Percentiles rank a stretch among this genome's conserved stretches.
phyloP scores from a whole-genome alignment of 345 rosid species.

The Cardiospermum halicacabum region DNA sequence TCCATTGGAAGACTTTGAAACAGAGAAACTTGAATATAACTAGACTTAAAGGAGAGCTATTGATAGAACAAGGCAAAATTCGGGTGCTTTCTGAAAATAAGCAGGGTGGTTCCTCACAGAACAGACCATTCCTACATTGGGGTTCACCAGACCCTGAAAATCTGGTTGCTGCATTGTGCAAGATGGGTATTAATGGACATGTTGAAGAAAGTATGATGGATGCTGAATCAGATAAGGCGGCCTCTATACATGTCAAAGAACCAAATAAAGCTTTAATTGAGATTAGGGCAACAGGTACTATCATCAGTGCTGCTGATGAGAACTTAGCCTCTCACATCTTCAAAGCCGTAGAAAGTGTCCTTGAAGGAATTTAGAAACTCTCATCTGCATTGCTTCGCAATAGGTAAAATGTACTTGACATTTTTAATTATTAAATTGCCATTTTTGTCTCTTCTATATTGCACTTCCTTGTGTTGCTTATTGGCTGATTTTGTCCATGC shows the following conservation, averaged over 20 bases:
- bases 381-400: neutral
- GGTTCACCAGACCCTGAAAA: conserved; percentile 43
- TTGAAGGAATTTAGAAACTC: conserved; percentile 28
- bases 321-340: conserved; percentile 37
- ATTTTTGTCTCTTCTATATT: too few species aligned
- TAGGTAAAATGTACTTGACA: too few species aligned
- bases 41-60: conserved; percentile 59
- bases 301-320: conserved; percentile 40
- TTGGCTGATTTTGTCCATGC: too few species aligned
- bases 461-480: too few species aligned
- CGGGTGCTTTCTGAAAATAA: conserved; percentile 33
- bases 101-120: conserved; percentile 21
- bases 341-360: conserved; percentile 35
- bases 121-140: conserved; percentile 36
- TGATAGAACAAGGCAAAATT: conserved; percentile 41
- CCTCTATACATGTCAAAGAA: conserved; percentile 27
- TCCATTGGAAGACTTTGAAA: conserved; percentile 43
- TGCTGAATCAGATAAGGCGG: conserved; percentile 21
- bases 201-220: conserved; percentile 25
- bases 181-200: conserved; percentile 49
- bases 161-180: conserved; percentile 40
- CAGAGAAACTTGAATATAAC: conserved; percentile 34
- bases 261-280: conserved; percentile 46
- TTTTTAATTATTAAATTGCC: too few species aligned
- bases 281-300: conserved; percentile 35